A percentile compares a stretch with the other conserved stretches of the same genome.
These are phyloP conservation scores for Phytophthora chlamydospora DNA, from an alignment of 352 stramenopile genomes.

Conservation along the genomic window DNA sequence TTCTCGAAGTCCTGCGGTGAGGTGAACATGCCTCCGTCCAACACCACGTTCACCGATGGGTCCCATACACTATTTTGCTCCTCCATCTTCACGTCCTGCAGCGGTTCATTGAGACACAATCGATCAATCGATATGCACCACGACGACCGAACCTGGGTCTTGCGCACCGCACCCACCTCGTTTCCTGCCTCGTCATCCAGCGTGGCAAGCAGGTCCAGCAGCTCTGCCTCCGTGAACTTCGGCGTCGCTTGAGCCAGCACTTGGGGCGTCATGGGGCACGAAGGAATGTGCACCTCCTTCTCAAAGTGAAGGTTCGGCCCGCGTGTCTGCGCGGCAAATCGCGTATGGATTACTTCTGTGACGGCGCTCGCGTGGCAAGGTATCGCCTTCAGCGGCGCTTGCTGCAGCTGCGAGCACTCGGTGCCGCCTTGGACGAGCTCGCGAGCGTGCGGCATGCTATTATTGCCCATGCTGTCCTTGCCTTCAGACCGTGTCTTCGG, in stretches of 20 bases:
- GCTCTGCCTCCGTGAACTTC: constrained; percentile 51
- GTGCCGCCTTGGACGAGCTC: too few species aligned
- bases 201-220: constrained; percentile 45
- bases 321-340: constrained; percentile 11
- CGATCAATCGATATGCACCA: too few species aligned
- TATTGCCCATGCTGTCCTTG: too few species aligned
- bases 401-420: too few species aligned
- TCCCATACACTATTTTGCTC: constrained; percentile 6
- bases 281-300: constrained; percentile 6
- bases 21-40: constrained; percentile 16
- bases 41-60: constrained; percentile 9
- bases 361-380: too few species aligned
- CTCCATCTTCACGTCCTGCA: constrained; percentile 15
- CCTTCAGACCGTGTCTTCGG: too few species aligned
- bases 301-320: not conserved
- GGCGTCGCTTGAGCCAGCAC: constrained; percentile 7
- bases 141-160: not conserved
- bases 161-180: constrained; percentile 1
- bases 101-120: not conserved
- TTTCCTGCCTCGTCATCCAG: constrained; percentile 19
- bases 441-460: too few species aligned
- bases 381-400: too few species aligned
- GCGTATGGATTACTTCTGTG: constrained; percentile 18
- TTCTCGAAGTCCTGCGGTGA: constrained; percentile 18
- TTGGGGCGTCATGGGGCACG: constrained; percentile 7